Conservation (phyloP, 31 red algal genomes). For the Pterothamnion heteromorphum region DNA sequence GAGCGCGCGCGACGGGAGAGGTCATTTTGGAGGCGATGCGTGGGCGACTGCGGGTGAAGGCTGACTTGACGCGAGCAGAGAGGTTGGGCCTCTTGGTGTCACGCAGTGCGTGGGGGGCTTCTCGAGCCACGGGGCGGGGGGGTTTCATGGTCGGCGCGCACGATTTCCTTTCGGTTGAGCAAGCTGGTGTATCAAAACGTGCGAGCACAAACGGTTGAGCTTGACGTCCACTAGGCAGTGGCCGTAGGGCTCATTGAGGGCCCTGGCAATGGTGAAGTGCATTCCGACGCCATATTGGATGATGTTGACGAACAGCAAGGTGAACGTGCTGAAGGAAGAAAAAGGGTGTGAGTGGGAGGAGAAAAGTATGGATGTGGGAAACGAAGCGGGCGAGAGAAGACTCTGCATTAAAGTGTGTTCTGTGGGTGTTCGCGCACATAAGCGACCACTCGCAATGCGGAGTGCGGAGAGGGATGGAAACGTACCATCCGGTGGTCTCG, state of each 20-base stretch:
- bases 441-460: too few species aligned
- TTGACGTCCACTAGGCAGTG: constrained; percentile 52
- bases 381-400: too few species aligned
- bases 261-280: constrained; percentile 50
- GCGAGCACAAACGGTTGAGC: constrained; percentile 41
- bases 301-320: constrained; percentile 42
- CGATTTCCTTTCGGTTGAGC: not conserved
- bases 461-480: too few species aligned
- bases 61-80: too few species aligned
- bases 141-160: not conserved
- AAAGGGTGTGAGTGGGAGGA: not conserved
- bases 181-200: not conserved
- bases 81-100: too few species aligned
- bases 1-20: not conserved
- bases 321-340: not conserved
- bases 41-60: too few species aligned
- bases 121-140: not conserved
- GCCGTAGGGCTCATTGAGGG: constrained; percentile 57
- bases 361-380: too few species aligned
- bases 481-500: constrained; percentile 52
- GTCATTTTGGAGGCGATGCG: not conserved
- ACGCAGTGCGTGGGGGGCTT: too few species aligned
- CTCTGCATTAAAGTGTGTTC: too few species aligned
- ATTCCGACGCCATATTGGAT: constrained; percentile 53
- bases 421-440: too few species aligned